A percentile compares a stretch with the other conserved stretches of the same genome.
Evolutionary conservation across 164 flowering plant genomes (phyloP).

Genomic region (Nymphaea colorata): DNA sequence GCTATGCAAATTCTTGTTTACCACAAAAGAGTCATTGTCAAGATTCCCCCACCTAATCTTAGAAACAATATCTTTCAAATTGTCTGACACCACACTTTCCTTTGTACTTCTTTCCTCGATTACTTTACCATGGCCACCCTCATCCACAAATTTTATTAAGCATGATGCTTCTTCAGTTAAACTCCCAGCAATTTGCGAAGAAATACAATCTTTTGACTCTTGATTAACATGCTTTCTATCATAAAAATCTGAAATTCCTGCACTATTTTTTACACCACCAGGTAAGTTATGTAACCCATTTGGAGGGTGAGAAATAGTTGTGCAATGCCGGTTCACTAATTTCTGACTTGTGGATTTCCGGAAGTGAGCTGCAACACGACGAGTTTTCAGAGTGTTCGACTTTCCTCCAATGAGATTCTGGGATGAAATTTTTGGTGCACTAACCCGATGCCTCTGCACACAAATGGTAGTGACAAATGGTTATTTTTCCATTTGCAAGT

Average conservation of each 20-base stretch:
- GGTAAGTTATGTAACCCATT: slow-evolving; percentile 14
- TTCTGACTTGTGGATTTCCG: slow-evolving; percentile 17
- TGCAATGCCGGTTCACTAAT: slow-evolving; percentile 12
- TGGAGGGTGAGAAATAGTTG: slow-evolving; percentile 12
- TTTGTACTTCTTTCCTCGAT: slow-evolving; percentile 2
- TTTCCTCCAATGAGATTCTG: slow-evolving; percentile 50
- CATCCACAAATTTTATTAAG: not conserved
- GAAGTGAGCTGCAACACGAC: slow-evolving; percentile 13
- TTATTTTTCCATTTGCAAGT: not conserved
- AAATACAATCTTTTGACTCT: slow-evolving; percentile 3
- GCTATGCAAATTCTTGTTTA: slow-evolving; percentile 13
- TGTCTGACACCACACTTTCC: slow-evolving; percentile 12
- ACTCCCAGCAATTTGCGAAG: not conserved
- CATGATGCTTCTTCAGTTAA: not conserved
- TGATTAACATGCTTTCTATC: slow-evolving; percentile 17
- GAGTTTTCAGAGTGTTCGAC: slow-evolving; percentile 21
- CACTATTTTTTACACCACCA: slow-evolving; percentile 7
- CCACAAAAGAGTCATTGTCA: slow-evolving; percentile 38
- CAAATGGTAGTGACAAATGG: slow-evolving; percentile 6
- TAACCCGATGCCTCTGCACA: slow-evolving; percentile 62
- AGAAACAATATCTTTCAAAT: slow-evolving; percentile 21
- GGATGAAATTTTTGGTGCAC: slow-evolving; percentile 40
- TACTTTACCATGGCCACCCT: not conserved
- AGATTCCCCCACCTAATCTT: slow-evolving; percentile 76
- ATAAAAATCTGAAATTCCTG: slow-evolving; percentile 16